Evolutionary conservation across 805 yeast genomes (phyloP), one percentile per base, ranked within the genome.

Genomic region (Ogataea trehalophila): DNA sequence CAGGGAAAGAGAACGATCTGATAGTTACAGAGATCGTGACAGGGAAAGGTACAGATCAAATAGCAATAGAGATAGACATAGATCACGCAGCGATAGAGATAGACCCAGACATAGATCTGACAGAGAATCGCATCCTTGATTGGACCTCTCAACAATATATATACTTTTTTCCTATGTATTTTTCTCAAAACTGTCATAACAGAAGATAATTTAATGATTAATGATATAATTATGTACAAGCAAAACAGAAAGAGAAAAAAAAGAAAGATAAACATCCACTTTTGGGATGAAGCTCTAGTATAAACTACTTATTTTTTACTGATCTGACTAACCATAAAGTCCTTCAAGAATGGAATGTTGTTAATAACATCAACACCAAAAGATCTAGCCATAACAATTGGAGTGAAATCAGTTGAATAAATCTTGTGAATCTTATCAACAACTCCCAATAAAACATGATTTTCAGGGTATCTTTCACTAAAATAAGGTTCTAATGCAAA

Each of bases 371-470:
- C 81, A 55, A 92, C 75, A 0, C 99, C 99, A 23, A 83, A 56
- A 1, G 92, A 79, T 58, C 98, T 74, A 33, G 83, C 67, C 39
- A 79, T 75, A 31, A 91, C 97, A 5, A 92, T 56, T 1, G 97
- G 96, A 40, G 74, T 72, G 49, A 74, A 77, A 53, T 82, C 87
- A 1, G 87, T 82, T 6, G 88, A 74, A 61, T 91, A 92, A 23
- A 94, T 68, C 67, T 92, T 94, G 68, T 91, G 96, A 50, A 94
- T 69, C 66, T 90, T 90, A 66, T 94, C 99, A 42, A 94, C 94
- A 33, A 87, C 84, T 0, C 97, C 97, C 41, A 94, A 69, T 53
- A 91, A 68, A 43, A 79, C 74, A 63, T 90, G 95, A 64, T 94
- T 94, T 37, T 73, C 73, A 0, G 91, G 85, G 69, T 82, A 91